Percentiles rank a stretch among this genome's conserved stretches.
Evolutionary conservation across 768 basidiomycete species (phyloP).

Genomic region (Strobilomyces dryophilus): DNA sequence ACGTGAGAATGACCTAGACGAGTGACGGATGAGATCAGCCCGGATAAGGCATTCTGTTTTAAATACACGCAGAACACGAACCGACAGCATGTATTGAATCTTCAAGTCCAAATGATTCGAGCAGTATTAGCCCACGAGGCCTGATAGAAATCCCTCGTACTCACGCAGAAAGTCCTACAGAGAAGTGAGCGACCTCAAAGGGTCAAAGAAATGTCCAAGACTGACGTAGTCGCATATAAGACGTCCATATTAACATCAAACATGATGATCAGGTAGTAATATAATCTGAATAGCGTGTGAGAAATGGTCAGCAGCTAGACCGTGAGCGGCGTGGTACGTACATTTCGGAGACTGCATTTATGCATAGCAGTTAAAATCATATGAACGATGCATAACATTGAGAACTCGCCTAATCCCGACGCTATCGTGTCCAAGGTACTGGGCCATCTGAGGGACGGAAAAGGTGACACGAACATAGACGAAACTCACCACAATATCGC

Average conservation of each 20-base stretch:
- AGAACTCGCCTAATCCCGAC: conserved; percentile 24
- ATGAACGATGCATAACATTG: not conserved
- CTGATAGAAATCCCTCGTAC: conserved; percentile 4
- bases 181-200: not conserved
- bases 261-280: conserved; percentile 25
- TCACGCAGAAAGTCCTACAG: conserved; percentile 29
- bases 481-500: conserved; percentile 15
- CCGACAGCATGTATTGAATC: conserved; percentile 26
- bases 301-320: not conserved
- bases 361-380: not conserved
- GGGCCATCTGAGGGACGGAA: not conserved
- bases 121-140: not conserved
- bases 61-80: not conserved
- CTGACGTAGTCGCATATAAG: conserved; percentile 27
- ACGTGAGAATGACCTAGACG: conserved; percentile 22
- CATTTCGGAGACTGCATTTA: conserved; percentile 24
- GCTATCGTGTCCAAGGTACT: conserved; percentile 24
- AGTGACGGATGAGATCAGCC: not conserved
- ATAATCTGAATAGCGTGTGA: conserved; percentile 21
- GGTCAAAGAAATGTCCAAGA: not conserved
- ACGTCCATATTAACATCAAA: conserved; percentile 22
- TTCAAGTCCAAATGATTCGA: conserved; percentile 1
- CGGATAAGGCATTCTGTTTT: not conserved
- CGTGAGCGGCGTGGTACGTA: conserved; percentile 5
- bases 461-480: not conserved